Evolutionary conservation across 306 rosid species (phyloP), one percentile per base, ranked within the genome.

Genomic region (Astragalus glycyphyllos): DNA sequence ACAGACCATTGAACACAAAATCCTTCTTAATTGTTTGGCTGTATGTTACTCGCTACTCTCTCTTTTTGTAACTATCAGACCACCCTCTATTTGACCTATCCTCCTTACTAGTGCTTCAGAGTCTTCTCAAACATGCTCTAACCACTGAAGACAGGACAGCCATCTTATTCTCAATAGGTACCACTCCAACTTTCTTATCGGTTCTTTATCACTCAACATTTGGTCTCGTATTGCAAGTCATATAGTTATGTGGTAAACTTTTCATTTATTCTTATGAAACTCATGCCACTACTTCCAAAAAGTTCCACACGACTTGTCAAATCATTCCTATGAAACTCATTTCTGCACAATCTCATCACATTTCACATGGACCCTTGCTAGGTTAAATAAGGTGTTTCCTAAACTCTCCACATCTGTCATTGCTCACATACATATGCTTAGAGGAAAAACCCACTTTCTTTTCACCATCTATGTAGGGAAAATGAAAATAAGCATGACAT

Each of bases 401-500:
- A 34, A 34, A 34, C 38, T 34, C 5, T 34, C 38, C 6, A 34
- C 38, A 34, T 20, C 23, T 20, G 23, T 20, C 23, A n/a, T n/a
- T n/a, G n/a, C 29, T 5, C 8, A 6, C 14, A 20, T 6, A 71
- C 6, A 42, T 26, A 55, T 58, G 51, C 68, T 26, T 4, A 13
- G 11, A 58, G 9, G 4, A 14, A 35, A 13, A 5, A 45, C 15
- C 7, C 32, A 37, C 17, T 58, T 81, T 76, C 76, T 59, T 59
- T 65, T 71, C 65, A 59, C 12, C 40, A 17, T 68, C 65, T 12
- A 10, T 34, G 29, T n/a, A 29, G 16, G 44, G 42, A 56, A 54
- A 81, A 77, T 72, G 31, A 13, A 47, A 42, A 61, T 11, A 54
- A 11, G 50, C 34, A 46, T 68, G 60, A 38, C 13, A 67, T 11